phyloP scores from a whole-genome alignment of 331 rosid species.

The Quercus tomentella region DNA sequence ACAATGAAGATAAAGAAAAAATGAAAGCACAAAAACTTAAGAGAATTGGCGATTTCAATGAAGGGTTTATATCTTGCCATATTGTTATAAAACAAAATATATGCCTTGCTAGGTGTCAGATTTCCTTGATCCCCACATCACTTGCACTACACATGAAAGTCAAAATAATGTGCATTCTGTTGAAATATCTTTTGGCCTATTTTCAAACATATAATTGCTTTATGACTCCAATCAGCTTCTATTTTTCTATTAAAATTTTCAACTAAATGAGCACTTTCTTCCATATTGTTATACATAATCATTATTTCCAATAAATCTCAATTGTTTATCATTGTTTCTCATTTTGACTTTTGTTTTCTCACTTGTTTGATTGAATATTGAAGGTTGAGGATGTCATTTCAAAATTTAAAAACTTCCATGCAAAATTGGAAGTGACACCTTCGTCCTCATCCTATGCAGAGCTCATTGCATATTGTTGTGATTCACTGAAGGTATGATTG shows the following conservation, averaged over 20 bases:
- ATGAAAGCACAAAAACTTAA: neutral
- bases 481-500: constrained; percentile 54
- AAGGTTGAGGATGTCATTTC: constrained; percentile 73
- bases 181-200: neutral
- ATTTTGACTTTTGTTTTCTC: neutral
- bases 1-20: neutral
- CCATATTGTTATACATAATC: neutral
- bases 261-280: neutral
- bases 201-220: neutral
- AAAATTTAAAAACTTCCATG: constrained; percentile 62
- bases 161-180: neutral
- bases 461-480: constrained; percentile 63
- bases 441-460: constrained; percentile 60
- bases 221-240: neutral
- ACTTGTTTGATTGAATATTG: constrained; percentile 31
- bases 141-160: neutral
- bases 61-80: neutral
- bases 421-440: constrained; percentile 48
- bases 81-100: neutral
- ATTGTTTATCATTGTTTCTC: neutral
- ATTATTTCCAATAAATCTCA: neutral
- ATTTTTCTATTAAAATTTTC: neutral
- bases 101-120: neutral
- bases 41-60: neutral
- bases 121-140: neutral